A percentile compares a stretch with the other conserved stretches of the same genome.
Conservation (phyloP, 2,329 filamentous ascomycete species). For the Epichloe elymi region DNA sequence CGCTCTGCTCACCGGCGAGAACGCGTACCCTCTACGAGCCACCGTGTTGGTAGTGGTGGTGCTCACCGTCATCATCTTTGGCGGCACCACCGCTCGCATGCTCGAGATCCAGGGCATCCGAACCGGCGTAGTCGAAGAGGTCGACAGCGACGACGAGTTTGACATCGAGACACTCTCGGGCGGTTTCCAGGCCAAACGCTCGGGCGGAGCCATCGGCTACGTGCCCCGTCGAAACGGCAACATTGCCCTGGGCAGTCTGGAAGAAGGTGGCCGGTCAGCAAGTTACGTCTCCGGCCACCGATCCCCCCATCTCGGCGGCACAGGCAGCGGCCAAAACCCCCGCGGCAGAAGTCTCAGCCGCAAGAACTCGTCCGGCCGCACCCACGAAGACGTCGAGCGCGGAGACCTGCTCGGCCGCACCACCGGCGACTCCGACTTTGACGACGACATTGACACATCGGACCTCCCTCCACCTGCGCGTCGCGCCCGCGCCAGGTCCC, state of each 20-base stretch:
- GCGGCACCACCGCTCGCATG: conserved; percentile 94
- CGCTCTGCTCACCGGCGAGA: conserved; percentile 71
- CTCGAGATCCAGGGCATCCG: conserved; percentile 93
- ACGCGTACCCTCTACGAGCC: conserved; percentile 71
- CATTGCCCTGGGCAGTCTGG: conserved; percentile 43
- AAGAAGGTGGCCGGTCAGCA: conserved; percentile 19
- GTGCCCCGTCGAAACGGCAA: conserved; percentile 54
- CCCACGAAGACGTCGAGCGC: conserved; percentile 37
- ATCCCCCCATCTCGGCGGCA: conserved; percentile 26
- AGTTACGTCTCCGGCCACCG: conserved; percentile 42
- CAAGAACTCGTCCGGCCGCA: conserved; percentile 31
- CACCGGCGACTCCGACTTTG: conserved; percentile 45
- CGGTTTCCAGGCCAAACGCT: conserved; percentile 69
- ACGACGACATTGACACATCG: conserved; percentile 52
- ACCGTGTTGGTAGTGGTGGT: conserved; percentile 97
- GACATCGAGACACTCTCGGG: conserved; percentile 72
- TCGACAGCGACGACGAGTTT: conserved; percentile 96
- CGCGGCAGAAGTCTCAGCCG: conserved; percentile 38
- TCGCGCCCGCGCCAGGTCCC: conserved; percentile 17
- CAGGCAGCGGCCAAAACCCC: conserved; percentile 29
- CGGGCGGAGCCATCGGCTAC: conserved; percentile 65
- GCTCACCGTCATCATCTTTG: conserved; percentile 96
- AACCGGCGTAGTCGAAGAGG: conserved; percentile 91
- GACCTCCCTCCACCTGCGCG: conserved; percentile 51
- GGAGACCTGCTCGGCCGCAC: conserved; percentile 40